Evolutionary conservation across 257 asterid species (phyloP), one percentile per base, ranked within the genome.

Genomic region (Solanum habrochaites): DNA sequence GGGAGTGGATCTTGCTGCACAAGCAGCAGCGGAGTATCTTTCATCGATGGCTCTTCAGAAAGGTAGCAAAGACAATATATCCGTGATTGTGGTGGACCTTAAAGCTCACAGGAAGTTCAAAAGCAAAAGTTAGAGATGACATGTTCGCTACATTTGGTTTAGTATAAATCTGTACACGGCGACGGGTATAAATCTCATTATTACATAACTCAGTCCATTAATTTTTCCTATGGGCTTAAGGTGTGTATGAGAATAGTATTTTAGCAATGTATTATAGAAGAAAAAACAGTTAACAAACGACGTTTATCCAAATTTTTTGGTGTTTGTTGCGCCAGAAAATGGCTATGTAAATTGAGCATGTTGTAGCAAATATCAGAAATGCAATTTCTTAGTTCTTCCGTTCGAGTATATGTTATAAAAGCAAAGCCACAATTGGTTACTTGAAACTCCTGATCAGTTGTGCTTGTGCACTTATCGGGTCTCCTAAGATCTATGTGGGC

Each of bases 21-120:
- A 95, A 91, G 94, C 95, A 32, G 98, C 98, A 3, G 98, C 98
- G 0, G 98, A 94, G 78, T 93, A 92, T 92, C 94, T 95, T 4
- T 90, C 95, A 7, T 86, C 88, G 56, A 89, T 93, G 32, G 98
- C 98, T 45, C 88, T 94, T 82, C 95, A 94, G 78, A 95, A 89
- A 86, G 98, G 98, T 62, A 93, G 98, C 91, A 93, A 92, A 86
- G 98, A 95, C 67, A 94, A 95, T 11, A 91, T 95, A 3, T 93
- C 98, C 2, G 91, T 95, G 52, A 94, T 95, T 29, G 98, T 95
- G 62, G 92, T 95, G 88, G 98, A 95, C 82, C 78, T 95, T 90
- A 95, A 93, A 90, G 87, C 97, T 42, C 93, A 88, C 78, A 92
- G 98, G 90, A 95, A 94, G 92, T 89, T 93, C 93, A 95, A 92